Evolutionary conservation across 2,329 filamentous ascomycete genomes (phyloP), one percentile per base, ranked within the genome.

Genomic region (Cladobotryum protrusum): DNA sequence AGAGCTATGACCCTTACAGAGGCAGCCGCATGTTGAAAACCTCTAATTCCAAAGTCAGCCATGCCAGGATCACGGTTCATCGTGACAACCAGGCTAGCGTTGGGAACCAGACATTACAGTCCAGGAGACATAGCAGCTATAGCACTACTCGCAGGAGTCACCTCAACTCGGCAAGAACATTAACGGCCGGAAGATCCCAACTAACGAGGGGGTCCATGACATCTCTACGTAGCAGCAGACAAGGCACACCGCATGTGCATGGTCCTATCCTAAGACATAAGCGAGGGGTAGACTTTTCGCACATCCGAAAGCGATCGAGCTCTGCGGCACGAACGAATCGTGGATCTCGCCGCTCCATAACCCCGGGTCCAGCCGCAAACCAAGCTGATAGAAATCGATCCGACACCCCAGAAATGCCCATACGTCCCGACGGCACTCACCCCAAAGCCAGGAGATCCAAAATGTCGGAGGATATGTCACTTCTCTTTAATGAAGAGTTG

Each of bases 1-100:
- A 79, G 55, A 93, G 86, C 66, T 95, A 95, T 59, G 91, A 96
- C 64, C 89, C 90, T 0, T 95, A 87, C 65, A 81, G 87, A 60
- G 82, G 86, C 4, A 89, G 86, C 3, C 76, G 78, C 6, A 64
- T 72, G 44, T 65, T 67, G 35, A 66, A 72, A 34, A 61, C 64
- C 7, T 61, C 59, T 34, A 64, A 72, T 19, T 69, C 72, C 1
- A 75, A 81, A 45, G 75, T 72, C 7, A 78, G 83, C 52, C 82
- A 83, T 58, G 77, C 84, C 29, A 86, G 82, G 58, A 79, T 90
- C 46, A 82, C 81, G 0, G 75, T 93, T 43, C 85, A 89, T 59
- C 79, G 82, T 19, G 72, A 74, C 49, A 63, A 62, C 53, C 54
- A 73, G 51, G 58, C 48, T 50, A 56, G 56, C 29, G 57, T 53